phyloP scores from a whole-genome alignment of 441 rosid species.

The Melianthus villosus region DNA sequence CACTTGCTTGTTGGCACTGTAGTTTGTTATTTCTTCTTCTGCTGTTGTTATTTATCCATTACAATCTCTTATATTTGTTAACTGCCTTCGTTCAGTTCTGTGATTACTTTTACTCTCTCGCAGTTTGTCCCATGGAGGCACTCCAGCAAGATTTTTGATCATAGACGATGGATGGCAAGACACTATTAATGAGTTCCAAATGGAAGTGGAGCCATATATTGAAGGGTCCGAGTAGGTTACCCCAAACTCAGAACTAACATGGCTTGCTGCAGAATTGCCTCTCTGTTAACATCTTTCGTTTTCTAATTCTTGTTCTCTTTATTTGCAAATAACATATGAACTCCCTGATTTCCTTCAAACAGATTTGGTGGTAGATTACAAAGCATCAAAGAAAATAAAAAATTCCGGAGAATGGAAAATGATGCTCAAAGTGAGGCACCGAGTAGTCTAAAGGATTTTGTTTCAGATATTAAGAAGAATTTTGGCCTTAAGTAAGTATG shows the following conservation, averaged over 20 bases:
- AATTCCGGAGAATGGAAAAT: slow-evolving; percentile 16
- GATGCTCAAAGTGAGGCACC: slow-evolving; percentile 15
- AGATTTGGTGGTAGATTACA: slow-evolving; percentile 35
- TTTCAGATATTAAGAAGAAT: slow-evolving; percentile 24
- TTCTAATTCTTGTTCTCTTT: background rate
- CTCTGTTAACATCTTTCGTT: too few relatives aligned
- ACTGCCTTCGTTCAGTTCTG: too few relatives aligned
- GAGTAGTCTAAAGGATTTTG: slow-evolving; percentile 27
- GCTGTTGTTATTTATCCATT: too few relatives aligned
- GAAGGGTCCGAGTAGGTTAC: slow-evolving; percentile 35
- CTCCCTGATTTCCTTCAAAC: slow-evolving; percentile 5
- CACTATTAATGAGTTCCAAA: slow-evolving; percentile 29
- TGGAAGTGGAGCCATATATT: slow-evolving; percentile 27
- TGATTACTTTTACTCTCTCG: slow-evolving; percentile 3
- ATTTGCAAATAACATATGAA: slow-evolving; percentile 1
- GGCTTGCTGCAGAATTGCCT: too few relatives aligned
- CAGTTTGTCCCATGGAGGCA: slow-evolving; percentile 43
- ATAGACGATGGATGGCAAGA: slow-evolving; percentile 43
- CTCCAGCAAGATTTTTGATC: slow-evolving; percentile 31
- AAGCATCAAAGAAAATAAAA: slow-evolving; percentile 22
- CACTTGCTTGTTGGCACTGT: too few relatives aligned
- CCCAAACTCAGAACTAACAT: too few relatives aligned
- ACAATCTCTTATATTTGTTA: too few relatives aligned
- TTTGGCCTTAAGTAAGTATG: slow-evolving; percentile 38
- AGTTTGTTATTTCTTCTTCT: too few relatives aligned